phyloP scores from a whole-genome alignment of 257 asterid species.

The Oldenlandia corymbosa region DNA sequence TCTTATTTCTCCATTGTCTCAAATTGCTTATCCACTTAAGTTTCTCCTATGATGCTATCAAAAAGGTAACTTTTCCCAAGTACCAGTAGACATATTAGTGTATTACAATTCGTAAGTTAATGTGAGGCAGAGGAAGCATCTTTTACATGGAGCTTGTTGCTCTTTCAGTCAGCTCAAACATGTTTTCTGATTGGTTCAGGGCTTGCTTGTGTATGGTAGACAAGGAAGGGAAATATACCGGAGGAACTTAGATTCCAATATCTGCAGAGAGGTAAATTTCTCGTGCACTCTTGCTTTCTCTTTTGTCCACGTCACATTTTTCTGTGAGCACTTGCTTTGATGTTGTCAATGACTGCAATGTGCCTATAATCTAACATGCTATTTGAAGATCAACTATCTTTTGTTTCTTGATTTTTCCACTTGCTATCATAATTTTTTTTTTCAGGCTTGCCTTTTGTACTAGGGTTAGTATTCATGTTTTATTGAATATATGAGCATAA shows the following conservation, averaged over 20 bases:
- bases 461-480: background rate
- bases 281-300: background rate
- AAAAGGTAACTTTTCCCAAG: background rate
- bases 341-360: background rate
- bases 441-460: background rate
- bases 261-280: constrained; percentile 70
- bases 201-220: constrained; percentile 91
- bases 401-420: background rate
- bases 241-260: constrained; percentile 61
- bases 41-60: background rate
- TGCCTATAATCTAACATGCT: background rate
- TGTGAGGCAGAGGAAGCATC: background rate
- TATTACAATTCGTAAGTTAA: too few species aligned
- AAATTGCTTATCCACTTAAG: background rate
- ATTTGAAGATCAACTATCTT: background rate
- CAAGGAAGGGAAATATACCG: constrained; percentile 88
- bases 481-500: background rate
- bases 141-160: background rate
- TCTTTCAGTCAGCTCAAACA: constrained; percentile 13
- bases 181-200: constrained; percentile 46
- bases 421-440: background rate
- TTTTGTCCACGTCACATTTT: background rate
- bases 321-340: background rate
- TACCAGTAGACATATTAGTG: background rate
- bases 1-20: background rate